Conservation (phyloP, 2,329 filamentous ascomycete species). For the Coniochaeta hoffmannii region DNA sequence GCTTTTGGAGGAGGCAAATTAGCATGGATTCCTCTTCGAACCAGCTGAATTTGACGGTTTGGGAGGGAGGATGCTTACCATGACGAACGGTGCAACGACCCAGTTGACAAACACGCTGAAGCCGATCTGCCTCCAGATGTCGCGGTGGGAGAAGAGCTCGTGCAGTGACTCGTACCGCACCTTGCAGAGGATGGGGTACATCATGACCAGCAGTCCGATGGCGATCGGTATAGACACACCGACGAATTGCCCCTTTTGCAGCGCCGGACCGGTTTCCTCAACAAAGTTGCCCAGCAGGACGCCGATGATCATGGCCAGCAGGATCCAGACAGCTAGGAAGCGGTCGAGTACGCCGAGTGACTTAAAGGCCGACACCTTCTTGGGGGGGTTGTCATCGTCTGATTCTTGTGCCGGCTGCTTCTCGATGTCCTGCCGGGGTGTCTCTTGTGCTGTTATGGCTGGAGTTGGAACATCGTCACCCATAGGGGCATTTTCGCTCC, state of each 20-base stretch:
- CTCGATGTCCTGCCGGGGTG: no score
- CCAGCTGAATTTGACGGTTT: no score
- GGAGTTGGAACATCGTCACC: neutral
- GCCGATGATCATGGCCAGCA: conserved; percentile 70
- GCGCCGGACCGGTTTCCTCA: conserved; percentile 46
- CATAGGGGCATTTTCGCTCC: neutral
- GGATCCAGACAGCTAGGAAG: conserved; percentile 64
- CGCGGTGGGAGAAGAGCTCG: no score
- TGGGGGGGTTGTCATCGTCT: no score
- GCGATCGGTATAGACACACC: conserved; percentile 36
- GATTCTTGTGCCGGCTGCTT: no score
- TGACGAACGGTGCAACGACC: conserved; percentile 74
- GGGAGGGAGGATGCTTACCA: conserved; percentile 45
- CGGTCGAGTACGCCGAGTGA: conserved; percentile 54
- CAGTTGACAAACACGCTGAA: conserved; percentile 77
- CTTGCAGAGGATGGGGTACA: conserved; percentile 90
- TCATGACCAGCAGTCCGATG: conserved; percentile 79
- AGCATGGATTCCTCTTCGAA: neutral
- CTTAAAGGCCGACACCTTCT: conserved; percentile 47
- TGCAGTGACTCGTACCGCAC: conserved; percentile 72
- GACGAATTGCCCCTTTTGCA: conserved; percentile 67
- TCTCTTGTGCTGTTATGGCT: no score
- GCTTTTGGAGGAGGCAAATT: conserved; percentile 28
- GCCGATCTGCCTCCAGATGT: conserved; percentile 70
- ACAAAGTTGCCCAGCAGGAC: conserved; percentile 74